Percentiles rank a stretch among this genome's conserved stretches.
Evolutionary conservation across 2,329 filamentous ascomycete genomes (phyloP).

Genomic region (Calonectria montana): DNA sequence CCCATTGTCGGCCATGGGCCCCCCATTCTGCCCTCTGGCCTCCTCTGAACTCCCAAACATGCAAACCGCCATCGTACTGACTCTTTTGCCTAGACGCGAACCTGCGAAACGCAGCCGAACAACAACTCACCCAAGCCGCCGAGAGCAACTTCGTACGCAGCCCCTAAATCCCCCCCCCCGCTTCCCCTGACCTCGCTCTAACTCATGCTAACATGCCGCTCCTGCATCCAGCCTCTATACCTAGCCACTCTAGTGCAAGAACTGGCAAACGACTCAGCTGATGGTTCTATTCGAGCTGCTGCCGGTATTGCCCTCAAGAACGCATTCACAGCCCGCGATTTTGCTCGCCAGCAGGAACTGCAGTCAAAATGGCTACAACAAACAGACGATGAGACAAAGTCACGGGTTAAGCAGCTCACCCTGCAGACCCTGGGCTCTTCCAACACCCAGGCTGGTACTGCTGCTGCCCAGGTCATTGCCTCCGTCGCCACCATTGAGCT

Average conservation of each 20-base stretch:
- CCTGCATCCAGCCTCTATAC: constrained; percentile 79
- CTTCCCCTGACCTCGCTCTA: constrained; percentile 24
- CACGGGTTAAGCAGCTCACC: constrained; percentile 88
- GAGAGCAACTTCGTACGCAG: constrained; percentile 90
- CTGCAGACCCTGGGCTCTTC: constrained; percentile 85
- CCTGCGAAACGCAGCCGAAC: constrained; percentile 90
- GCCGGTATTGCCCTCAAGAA: constrained; percentile 98
- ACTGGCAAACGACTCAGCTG: constrained; percentile 88
- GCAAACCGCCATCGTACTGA: constrained; percentile 39
- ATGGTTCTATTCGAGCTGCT: constrained; percentile 88
- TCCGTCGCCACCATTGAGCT: constrained; percentile 96
- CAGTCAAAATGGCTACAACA: constrained; percentile 93
- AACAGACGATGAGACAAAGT: constrained; percentile 85
- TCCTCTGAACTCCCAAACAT: constrained; percentile 5
- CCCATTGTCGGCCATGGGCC: constrained; percentile 21
- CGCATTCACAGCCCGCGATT: constrained; percentile 95
- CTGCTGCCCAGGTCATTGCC: constrained; percentile 93
- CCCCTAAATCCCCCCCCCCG: constrained; percentile 35
- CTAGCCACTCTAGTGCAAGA: constrained; percentile 92
- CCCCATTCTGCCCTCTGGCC: constrained; percentile 21
- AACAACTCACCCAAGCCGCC: constrained; percentile 91
- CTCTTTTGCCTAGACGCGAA: constrained; percentile 77
- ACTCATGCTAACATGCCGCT: constrained; percentile 39
- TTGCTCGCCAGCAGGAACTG: constrained; percentile 85
- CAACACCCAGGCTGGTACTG: constrained; percentile 86